Evolutionary conservation across 2,329 filamentous ascomycete species (phyloP).

Genomic region (Fusarium avenaceum): DNA sequence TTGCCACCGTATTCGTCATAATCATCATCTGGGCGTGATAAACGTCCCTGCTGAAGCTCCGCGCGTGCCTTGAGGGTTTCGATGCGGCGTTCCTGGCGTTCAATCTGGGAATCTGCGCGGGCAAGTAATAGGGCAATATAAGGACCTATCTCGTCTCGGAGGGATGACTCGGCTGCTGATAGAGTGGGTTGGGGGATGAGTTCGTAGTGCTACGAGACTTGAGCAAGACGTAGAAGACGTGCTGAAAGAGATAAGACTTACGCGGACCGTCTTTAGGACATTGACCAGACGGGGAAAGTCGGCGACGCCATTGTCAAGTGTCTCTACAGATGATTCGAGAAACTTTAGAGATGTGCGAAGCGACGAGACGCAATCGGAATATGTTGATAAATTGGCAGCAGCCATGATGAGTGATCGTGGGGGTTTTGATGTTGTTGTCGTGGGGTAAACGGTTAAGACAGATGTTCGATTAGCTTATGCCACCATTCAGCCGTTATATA

Average conservation of each 20-base stretch:
- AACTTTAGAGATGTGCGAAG: constrained; percentile 71
- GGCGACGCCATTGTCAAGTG: constrained; percentile 67
- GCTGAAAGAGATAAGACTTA: constrained; percentile 52
- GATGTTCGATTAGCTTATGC: neutral
- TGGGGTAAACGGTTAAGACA: constrained; percentile 9
- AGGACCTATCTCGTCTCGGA: constrained; percentile 91
- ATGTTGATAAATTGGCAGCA: constrained; percentile 54
- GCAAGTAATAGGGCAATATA: constrained; percentile 83
- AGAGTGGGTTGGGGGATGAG: constrained; percentile 88
- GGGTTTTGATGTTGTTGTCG: constrained; percentile 22
- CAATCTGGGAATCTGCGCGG: constrained; percentile 85
- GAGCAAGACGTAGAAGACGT: neutral
- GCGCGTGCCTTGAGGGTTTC: constrained; percentile 85
- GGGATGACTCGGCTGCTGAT: constrained; percentile 82
- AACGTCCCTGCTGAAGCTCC: constrained; percentile 83
- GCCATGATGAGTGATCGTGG: constrained; percentile 39
- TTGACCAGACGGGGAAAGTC: constrained; percentile 69
- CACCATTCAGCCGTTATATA: neutral
- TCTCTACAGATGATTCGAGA: constrained; percentile 71
- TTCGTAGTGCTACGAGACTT: constrained; percentile 82
- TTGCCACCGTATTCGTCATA: constrained; percentile 23
- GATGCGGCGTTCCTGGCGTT: constrained; percentile 85
- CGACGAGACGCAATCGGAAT: constrained; percentile 71
- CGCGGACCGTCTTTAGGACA: constrained; percentile 70
- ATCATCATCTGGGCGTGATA: constrained; percentile 53